Percentiles rank a stretch among this genome's conserved stretches.
These are phyloP conservation scores for Nicotiana paniculata DNA, from an alignment of 257 asterid genomes.

Conservation along the genomic window DNA sequence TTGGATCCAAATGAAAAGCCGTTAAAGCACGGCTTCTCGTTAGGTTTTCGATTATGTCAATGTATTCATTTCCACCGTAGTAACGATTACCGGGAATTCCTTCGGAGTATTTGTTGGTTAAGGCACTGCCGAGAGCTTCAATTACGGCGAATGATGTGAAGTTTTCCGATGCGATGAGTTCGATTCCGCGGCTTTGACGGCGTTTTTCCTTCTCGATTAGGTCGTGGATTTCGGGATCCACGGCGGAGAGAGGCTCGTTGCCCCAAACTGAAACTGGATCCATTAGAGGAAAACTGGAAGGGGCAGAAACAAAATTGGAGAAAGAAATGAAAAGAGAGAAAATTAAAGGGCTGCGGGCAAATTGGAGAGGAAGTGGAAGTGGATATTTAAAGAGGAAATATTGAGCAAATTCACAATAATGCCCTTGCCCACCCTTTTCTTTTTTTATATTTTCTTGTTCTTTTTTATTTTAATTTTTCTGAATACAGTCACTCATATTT, in stretches of 20 bases:
- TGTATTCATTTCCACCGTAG: slow-evolving; percentile 42
- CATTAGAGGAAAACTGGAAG: slow-evolving; percentile 12
- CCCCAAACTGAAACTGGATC: slow-evolving; percentile 45
- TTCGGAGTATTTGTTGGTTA: slow-evolving; percentile 96
- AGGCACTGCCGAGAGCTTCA: slow-evolving; percentile 92
- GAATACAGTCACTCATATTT: too few relatives aligned
- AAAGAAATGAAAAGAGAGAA: not conserved
- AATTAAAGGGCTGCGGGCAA: not conserved
- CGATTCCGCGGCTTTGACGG: slow-evolving; percentile 45
- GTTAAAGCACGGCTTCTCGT: slow-evolving; percentile 35
- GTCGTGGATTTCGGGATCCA: slow-evolving; percentile 43
- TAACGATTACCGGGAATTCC: slow-evolving; percentile 73
- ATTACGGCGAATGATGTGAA: slow-evolving; percentile 87
- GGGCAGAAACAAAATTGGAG: not conserved
- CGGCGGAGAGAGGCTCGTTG: slow-evolving; percentile 26
- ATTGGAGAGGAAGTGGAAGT: not conserved
- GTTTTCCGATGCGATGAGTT: slow-evolving; percentile 67
- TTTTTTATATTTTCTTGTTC: too few relatives aligned
- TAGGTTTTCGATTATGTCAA: slow-evolving; percentile 38
- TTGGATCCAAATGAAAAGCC: slow-evolving; percentile 39
- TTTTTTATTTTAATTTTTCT: too few relatives aligned
- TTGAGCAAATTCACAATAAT: not conserved
- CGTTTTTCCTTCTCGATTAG: slow-evolving; percentile 42
- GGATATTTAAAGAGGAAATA: too few relatives aligned
- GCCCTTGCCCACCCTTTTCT: not conserved